Conservation (phyloP, 352 stramenopile species). For the Pythium folliculosum region DNA sequence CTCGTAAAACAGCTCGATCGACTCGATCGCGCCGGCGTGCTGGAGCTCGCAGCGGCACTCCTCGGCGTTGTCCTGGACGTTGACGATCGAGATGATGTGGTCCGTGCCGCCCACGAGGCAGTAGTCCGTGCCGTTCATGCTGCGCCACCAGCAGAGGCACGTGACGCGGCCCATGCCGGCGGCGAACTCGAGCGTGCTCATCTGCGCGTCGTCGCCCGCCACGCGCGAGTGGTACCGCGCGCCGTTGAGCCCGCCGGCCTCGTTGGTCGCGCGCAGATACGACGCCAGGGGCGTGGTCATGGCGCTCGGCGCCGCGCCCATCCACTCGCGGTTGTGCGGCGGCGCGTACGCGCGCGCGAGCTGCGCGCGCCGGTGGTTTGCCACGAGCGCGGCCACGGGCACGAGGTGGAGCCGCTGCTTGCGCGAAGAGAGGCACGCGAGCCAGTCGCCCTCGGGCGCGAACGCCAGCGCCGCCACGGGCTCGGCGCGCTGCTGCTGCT, state of each 20-base stretch:
- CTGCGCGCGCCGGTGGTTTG: slow-evolving; percentile 52
- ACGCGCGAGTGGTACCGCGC: slow-evolving; percentile 83
- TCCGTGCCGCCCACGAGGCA: slow-evolving; percentile 77
- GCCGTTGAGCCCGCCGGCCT: slow-evolving; percentile 75
- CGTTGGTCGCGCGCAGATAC: slow-evolving; percentile 81
- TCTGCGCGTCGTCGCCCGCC: slow-evolving; percentile 76
- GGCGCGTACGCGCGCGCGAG: slow-evolving; percentile 58
- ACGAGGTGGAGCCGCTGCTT: slow-evolving; percentile 83
- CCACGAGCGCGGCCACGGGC: slow-evolving; percentile 64
- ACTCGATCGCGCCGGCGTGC: slow-evolving; percentile 58
- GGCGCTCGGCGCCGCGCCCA: slow-evolving; percentile 67
- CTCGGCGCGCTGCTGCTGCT: slow-evolving; percentile 50
- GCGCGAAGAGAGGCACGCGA: slow-evolving; percentile 67
- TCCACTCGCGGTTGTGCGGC: slow-evolving; percentile 61
- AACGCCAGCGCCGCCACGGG: slow-evolving; percentile 73
- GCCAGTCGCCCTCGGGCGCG: slow-evolving; percentile 84
- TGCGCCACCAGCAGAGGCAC: slow-evolving; percentile 79
- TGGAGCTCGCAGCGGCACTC: slow-evolving; percentile 82
- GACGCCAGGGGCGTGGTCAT: slow-evolving; percentile 86
- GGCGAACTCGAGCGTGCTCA: slow-evolving; percentile 84
- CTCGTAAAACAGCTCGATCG: slow-evolving; percentile 78
- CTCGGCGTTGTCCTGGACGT: slow-evolving; percentile 84
- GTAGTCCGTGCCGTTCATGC: slow-evolving; percentile 84
- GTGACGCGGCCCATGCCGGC: slow-evolving; percentile 66
- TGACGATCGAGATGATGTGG: slow-evolving; percentile 83